Base-by-base conservation (phyloP, 495 filamentous ascomycete species). In the Trichocladium uniseriatum region DNA sequence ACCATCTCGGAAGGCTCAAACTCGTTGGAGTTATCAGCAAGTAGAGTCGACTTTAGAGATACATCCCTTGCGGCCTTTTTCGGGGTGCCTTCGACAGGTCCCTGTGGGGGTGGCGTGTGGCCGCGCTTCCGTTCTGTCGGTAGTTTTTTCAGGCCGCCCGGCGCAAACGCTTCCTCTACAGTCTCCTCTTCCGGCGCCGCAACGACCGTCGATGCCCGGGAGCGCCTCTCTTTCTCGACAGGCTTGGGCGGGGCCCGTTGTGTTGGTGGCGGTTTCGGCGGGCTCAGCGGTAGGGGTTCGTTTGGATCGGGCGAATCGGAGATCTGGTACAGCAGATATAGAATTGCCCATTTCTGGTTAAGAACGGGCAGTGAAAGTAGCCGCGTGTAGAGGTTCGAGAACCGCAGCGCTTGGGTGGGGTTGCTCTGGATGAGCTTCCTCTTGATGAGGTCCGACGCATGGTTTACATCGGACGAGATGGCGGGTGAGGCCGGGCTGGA, bases 321-420 rank as follows among this genome's bases (percentile, higher is more conserved):
- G 36, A 98, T 74, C 55, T 85, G 83, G 59, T 89, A 84, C 18
- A 99, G 79, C 37, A 99, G 77, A 61, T 91, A 89, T 6, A 99
- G 73, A 54, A 96, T 94, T 2, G 85, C 89, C 89, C 91, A 96
- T 78, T 97, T 99, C 64, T 95, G 84, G 56, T 82, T 83, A 27
- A 99, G 73, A 2, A 97, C 90, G 4, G 91, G 90, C 55, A 94
- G 83, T 21, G 89, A 84, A 16, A 95, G 72, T 20, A 99, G 78
- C 34, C 85, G 77, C 32, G 87, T 85, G 69, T 91, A 94, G 40
- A 97, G 75, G 61, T 92, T 88, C 14, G 86, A 83, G 67, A 96
- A 95, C 20, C 81, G 76, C 21, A 91, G 69, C n/a, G 88, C 88
- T 61, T 90, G 86, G 53, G 86, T 89, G 1, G 91, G 86, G 41